Evolutionary conservation across 192 early-diverging fungal genomes (phyloP).

Genomic region (Coemansia sp.): DNA sequence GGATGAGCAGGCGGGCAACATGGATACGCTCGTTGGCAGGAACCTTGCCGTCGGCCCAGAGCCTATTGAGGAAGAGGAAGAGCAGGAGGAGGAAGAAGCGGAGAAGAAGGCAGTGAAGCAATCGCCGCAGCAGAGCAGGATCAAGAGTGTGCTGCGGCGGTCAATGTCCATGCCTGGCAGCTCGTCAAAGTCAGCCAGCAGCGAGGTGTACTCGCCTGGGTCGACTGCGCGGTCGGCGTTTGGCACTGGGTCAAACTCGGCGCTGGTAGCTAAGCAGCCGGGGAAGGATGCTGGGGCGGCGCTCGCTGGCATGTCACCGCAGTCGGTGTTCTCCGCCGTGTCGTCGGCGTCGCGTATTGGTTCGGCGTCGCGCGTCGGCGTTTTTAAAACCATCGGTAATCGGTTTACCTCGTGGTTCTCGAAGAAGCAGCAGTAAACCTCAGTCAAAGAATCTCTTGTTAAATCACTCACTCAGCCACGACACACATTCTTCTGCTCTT

Average conservation of each 20-base stretch:
- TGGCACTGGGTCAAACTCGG: conserved; percentile 19
- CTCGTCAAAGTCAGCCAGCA: conserved; percentile 3
- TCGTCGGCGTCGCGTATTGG: conserved; percentile 39
- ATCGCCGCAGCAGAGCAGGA: conserved; percentile 12
- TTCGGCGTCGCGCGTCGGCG: conserved; percentile 11
- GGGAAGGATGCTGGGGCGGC: conserved; percentile 5
- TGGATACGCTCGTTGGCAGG: no score
- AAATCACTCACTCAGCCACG: conserved; percentile 1
- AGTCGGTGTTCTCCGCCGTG: conserved; percentile 36
- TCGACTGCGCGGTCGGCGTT: conserved; percentile 29
- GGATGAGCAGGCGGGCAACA: no score
- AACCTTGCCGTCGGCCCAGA: not conserved
- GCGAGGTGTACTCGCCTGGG: conserved; percentile 9
- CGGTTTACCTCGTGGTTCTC: conserved; percentile 44
- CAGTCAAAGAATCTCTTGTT: conserved; percentile 2
- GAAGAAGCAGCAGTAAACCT: conserved; percentile 22
- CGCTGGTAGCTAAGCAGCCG: conserved; percentile 25
- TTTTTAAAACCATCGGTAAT: conserved; percentile 28
- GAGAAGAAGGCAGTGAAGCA: conserved; percentile 1
- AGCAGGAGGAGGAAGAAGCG: not conserved
- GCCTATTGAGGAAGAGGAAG: not conserved
- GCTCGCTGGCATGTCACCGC: conserved; percentile 30
- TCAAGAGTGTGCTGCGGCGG: conserved; percentile 26
- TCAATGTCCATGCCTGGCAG: conserved; percentile 48
- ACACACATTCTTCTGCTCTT: not conserved